These are phyloP conservation scores for Bryoerythrophyllum caledonicum DNA, from an alignment of 225 moss, liverwort and hornwort species.

Conservation along the genomic window DNA sequence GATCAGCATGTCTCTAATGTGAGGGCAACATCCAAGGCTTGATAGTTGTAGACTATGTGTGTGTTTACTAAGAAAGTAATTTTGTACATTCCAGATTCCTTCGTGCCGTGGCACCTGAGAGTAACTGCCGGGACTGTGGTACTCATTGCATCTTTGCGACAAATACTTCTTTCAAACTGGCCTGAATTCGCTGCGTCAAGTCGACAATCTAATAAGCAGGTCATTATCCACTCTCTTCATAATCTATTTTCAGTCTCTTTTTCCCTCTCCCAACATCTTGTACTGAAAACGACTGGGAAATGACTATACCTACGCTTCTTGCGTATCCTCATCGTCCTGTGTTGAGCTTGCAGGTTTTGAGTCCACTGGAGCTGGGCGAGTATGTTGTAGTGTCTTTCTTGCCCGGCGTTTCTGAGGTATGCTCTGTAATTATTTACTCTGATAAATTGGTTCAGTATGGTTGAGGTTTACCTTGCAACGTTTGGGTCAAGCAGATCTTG, in stretches of 20 bases:
- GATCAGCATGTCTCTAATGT: slow-evolving; percentile 16
- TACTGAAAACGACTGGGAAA: neutral
- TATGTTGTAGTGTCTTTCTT: slow-evolving; percentile 66
- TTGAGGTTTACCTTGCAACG: neutral
- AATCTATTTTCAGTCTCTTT: neutral
- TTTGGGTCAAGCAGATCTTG: neutral
- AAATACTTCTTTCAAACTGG: slow-evolving; percentile 67
- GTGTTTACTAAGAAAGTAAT: neutral
- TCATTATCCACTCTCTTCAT: slow-evolving; percentile 16
- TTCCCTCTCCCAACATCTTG: neutral
- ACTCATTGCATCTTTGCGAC: slow-evolving; percentile 67
- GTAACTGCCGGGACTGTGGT: slow-evolving; percentile 61
- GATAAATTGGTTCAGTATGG: slow-evolving; percentile 9
- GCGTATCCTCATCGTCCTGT: neutral
- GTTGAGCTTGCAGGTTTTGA: slow-evolving; percentile 51
- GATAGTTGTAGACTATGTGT: neutral
- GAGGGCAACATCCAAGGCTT: neutral
- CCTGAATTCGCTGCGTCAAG: slow-evolving; percentile 75
- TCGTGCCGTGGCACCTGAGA: slow-evolving; percentile 68
- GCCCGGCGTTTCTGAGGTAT: slow-evolving; percentile 78
- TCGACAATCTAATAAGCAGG: slow-evolving; percentile 60
- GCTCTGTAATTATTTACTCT: neutral
- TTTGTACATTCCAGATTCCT: slow-evolving; percentile 42
- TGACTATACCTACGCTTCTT: neutral
- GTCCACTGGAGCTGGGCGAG: slow-evolving; percentile 57